Evolutionary conservation across 2,329 filamentous ascomycete species (phyloP).

Genomic region (Thermomyces lanuginosus): DNA sequence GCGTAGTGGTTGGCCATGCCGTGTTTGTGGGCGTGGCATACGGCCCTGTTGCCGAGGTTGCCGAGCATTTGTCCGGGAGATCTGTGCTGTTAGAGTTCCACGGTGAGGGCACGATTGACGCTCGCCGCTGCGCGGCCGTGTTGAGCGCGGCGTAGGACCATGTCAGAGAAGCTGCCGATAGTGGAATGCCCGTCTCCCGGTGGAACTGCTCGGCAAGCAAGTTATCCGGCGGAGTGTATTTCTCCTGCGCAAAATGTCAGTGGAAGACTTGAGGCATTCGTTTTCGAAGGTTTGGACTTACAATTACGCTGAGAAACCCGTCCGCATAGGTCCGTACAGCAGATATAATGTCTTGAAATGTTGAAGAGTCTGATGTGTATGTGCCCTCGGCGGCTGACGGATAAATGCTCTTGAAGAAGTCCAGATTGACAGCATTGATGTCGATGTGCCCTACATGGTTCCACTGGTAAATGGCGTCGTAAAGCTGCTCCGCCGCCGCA

Average conservation of each 20-base stretch:
- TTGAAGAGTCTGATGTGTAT: slow-evolving; percentile 48
- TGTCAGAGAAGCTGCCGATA: slow-evolving; percentile 24
- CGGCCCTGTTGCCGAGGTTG: slow-evolving; percentile 12
- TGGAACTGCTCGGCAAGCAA: slow-evolving; percentile 24
- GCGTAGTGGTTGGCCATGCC: slow-evolving; percentile 9
- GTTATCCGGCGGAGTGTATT: slow-evolving; percentile 12
- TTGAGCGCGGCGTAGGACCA: slow-evolving; percentile 28
- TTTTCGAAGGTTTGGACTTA: slow-evolving; percentile 8
- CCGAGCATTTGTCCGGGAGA: slow-evolving; percentile 10
- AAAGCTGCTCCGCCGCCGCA: slow-evolving; percentile 62
- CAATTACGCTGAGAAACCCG: slow-evolving; percentile 32
- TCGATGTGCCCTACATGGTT: slow-evolving; percentile 45
- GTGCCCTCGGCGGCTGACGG: slow-evolving; percentile 43
- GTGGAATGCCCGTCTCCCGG: slow-evolving; percentile 15
- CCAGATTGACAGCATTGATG: slow-evolving; percentile 47
- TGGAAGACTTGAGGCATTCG: too few relatives aligned
- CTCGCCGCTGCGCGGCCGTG: slow-evolving; percentile 13
- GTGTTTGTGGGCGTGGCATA: slow-evolving; percentile 13
- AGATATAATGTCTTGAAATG: slow-evolving; percentile 31
- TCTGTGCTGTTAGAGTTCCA: slow-evolving; percentile 10
- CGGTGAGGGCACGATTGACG: slow-evolving; percentile 9
- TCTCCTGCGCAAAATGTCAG: too few relatives aligned
- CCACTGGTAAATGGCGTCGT: slow-evolving; percentile 59
- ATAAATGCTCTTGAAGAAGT: slow-evolving; percentile 55
- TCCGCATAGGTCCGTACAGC: slow-evolving; percentile 48